Percentiles rank a stretch among this genome's conserved stretches.
phyloP scores from a whole-genome alignment of 768 basidiomycete genomes.

The Lactarius pseudohatsudake region DNA sequence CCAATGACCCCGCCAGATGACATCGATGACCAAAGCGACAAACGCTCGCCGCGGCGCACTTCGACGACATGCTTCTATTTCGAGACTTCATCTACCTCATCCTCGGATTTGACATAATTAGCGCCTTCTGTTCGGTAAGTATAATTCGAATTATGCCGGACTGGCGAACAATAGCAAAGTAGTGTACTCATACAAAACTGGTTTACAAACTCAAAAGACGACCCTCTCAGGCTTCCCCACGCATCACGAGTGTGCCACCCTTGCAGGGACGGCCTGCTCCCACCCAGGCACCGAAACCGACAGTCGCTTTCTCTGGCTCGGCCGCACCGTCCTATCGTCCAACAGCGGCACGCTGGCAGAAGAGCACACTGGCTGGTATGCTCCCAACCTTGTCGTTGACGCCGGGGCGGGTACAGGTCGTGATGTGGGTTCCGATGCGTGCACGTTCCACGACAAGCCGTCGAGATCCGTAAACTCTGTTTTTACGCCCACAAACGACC shows the following conservation, averaged over 20 bases:
- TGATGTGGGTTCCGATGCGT: neutral
- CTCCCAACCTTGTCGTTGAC: neutral
- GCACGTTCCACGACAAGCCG: slow-evolving; percentile 51
- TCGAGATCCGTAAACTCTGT: slow-evolving; percentile 63
- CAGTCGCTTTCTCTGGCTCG: neutral
- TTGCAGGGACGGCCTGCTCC: neutral
- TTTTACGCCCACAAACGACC: slow-evolving; percentile 55
- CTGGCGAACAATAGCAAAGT: neutral
- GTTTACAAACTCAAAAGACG: neutral
- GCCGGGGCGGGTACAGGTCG: neutral
- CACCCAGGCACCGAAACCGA: neutral
- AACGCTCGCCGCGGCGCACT: slow-evolving; percentile 1
- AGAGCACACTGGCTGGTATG: neutral
- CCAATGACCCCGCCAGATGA: neutral
- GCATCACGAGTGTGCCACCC: neutral
- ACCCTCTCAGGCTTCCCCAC: neutral
- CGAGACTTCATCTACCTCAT: neutral
- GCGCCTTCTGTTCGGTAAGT: too few relatives aligned
- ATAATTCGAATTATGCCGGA: too few relatives aligned
- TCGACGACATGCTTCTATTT: slow-evolving; percentile 1
- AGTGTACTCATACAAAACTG: neutral
- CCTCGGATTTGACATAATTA: neutral
- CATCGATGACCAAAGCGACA: neutral
- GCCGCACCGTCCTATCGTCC: slow-evolving; percentile 17
- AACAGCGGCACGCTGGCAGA: neutral